Base-by-base conservation (phyloP, 768 basidiomycete genomes). In the Serendipita vermifera region DNA sequence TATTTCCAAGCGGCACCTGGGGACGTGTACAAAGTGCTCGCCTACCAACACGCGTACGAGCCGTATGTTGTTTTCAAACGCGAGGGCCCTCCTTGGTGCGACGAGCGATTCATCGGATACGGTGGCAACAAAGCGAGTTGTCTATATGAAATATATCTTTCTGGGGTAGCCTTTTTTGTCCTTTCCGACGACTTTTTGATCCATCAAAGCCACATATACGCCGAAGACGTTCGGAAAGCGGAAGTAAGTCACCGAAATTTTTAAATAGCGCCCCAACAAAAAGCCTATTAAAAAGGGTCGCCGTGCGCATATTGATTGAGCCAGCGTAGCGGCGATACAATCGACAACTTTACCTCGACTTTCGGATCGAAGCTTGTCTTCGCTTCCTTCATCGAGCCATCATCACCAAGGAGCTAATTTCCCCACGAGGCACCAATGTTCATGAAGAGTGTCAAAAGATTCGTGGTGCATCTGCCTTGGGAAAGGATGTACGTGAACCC, bases 41-140 rank as follows among this genome's bases (percentile, higher is more conserved):
- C 73, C 54, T 92, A 91, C 67, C 85, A 89, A 59, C 75, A 87
- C 33, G 80, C 84, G 2, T 93, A 93, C 64, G 90, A 93, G 63
- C 90, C 90, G 14, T 93, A 92, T 63, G 76, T 90, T 38, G 80
- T 93, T 43, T 84, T 87, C 64, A 83, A 77, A 68, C 85, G 82
- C 60, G 75, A 85, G 60, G 55, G 64, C 2, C 77, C 83, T 3
- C 83, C 85, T 22, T 90, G 87, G 86, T 92, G 89, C 63, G 88
- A 92, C 62, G 88, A 91, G 65, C 78, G 88, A 32, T 93, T 93
- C 64, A 76, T 90, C 41, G 90, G 90, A 1, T 92, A 92, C 66
- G 90, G 90, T 3, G 87, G 82, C 1, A 93, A 93, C 73, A 93
- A 93, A 67, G 90, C 90, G 1, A 89, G 91, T 7, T 92, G 90